Conservation (phyloP, 2,329 filamentous ascomycete genomes). For the Fusarium oligoseptatum region DNA sequence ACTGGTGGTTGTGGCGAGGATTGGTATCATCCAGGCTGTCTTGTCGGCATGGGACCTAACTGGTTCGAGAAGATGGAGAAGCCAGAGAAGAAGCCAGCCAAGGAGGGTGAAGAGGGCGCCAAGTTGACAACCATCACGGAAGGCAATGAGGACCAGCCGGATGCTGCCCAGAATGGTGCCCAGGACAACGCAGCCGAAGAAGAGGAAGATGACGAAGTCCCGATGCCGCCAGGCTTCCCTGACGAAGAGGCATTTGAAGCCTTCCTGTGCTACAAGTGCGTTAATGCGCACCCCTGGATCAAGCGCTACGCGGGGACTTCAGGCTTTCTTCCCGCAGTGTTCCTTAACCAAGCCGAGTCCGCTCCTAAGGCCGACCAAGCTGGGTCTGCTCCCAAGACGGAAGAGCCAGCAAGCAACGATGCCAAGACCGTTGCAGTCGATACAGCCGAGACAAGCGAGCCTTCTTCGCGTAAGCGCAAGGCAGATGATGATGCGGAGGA, state of each 20-base stretch:
- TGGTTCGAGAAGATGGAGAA: slow-evolving; percentile 72
- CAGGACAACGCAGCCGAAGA: slow-evolving; percentile 43
- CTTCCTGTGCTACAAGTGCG: slow-evolving; percentile 94
- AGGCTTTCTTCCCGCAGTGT: slow-evolving; percentile 84
- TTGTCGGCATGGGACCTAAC: slow-evolving; percentile 82
- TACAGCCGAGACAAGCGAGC: not conserved
- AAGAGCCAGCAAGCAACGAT: not conserved
- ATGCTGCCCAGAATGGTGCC: slow-evolving; percentile 27
- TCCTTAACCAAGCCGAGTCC: slow-evolving; percentile 51
- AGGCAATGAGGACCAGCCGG: slow-evolving; percentile 55
- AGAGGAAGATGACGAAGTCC: slow-evolving; percentile 70
- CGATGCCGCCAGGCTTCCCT: slow-evolving; percentile 88
- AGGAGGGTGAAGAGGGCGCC: slow-evolving; percentile 30
- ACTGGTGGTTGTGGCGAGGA: slow-evolving; percentile 95
- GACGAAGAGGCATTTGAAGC: slow-evolving; percentile 89
- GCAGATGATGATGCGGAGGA: slow-evolving; percentile 65
- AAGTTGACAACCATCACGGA: slow-evolving; percentile 65
- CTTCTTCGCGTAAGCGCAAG: slow-evolving; percentile 74
- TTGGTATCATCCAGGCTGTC: slow-evolving; percentile 96
- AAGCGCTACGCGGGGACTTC: slow-evolving; percentile 84
- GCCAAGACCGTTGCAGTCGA: slow-evolving; percentile 8
- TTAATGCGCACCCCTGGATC: slow-evolving; percentile 90
- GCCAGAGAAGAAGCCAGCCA: slow-evolving; percentile 49
- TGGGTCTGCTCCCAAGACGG: not conserved
- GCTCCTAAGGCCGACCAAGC: slow-evolving; percentile 26